Conservation (phyloP, 331 rosid genomes). For the Quercus lobata region DNA sequence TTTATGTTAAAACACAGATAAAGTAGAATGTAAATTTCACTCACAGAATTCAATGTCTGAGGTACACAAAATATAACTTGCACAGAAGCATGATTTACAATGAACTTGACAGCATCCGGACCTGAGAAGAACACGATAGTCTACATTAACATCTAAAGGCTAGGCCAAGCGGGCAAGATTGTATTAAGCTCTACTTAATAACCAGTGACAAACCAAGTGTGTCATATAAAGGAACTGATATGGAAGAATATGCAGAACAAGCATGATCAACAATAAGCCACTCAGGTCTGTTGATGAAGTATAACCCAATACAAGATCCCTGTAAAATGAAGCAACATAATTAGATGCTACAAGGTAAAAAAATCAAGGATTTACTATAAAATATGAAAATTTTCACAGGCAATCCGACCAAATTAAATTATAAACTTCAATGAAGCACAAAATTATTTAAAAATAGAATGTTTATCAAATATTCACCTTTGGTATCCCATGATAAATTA, state of each 20-base stretch:
- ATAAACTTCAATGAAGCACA: neutral
- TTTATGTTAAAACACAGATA: neutral
- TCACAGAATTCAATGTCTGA: conserved; percentile 74
- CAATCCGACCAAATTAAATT: neutral
- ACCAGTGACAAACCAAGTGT: conserved; percentile 77
- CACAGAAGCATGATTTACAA: conserved; percentile 72
- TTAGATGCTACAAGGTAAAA: conserved; percentile 7
- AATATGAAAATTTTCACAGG: neutral
- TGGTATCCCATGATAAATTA: conserved; percentile 65
- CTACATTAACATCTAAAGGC: conserved; percentile 18
- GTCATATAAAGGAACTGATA: conserved; percentile 95
- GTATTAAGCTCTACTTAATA: neutral
- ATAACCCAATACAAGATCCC: conserved; percentile 84
- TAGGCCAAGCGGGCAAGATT: conserved; percentile 15
- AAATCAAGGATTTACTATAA: neutral
- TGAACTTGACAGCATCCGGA: conserved; percentile 93
- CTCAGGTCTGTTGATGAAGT: conserved; percentile 95
- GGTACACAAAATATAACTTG: conserved; percentile 94
- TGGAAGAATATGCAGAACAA: conserved; percentile 88
- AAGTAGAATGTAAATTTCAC: conserved; percentile 27
- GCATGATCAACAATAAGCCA: conserved; percentile 98
- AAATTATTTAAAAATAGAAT: neutral
- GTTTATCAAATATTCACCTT: conserved; percentile 52
- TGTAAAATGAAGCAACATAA: conserved; percentile 24
- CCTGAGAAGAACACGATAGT: conserved; percentile 45